phyloP scores from a whole-genome alignment of 352 stramenopile genomes.

The Lagenidium giganteum region DNA sequence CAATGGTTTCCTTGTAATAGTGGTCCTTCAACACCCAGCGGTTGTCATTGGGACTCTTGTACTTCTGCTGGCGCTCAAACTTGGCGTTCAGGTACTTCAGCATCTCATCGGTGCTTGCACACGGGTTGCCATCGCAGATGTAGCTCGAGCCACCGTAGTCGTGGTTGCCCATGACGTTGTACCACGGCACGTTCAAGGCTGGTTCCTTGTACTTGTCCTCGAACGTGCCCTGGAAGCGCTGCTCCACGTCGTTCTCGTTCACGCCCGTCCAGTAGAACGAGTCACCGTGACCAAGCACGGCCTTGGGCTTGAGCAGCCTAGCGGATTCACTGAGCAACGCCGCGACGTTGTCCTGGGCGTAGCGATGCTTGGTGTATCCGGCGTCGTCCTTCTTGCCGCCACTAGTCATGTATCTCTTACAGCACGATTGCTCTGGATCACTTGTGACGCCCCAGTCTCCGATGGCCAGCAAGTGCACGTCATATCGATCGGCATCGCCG shows the following conservation, averaged over 20 bases:
- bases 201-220: conserved; percentile 48
- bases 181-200: conserved; percentile 47
- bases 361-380: background rate
- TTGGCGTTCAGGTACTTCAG: conserved; percentile 25
- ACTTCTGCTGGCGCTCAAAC: conserved; percentile 37
- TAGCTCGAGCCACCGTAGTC: conserved; percentile 57
- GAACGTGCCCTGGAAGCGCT: conserved; percentile 50
- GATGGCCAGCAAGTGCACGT: too few species aligned
- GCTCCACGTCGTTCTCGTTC: conserved; percentile 29
- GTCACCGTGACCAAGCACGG: conserved; percentile 20
- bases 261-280: conserved; percentile 76
- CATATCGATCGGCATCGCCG: too few species aligned
- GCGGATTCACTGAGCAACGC: background rate
- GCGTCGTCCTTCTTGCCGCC: background rate
- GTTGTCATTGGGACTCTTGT: conserved; percentile 48
- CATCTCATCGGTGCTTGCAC: conserved; percentile 16
- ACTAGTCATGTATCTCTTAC: too few species aligned
- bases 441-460: conserved; percentile 11
- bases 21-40: conserved; percentile 51
- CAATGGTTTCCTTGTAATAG: conserved; percentile 47
- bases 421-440: background rate
- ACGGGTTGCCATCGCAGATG: conserved; percentile 41
- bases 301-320: background rate
- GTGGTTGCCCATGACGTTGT: conserved; percentile 68
- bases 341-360: background rate